Base-by-base conservation (phyloP, 495 filamentous ascomycete genomes). In the Glarea lozoyensis region DNA sequence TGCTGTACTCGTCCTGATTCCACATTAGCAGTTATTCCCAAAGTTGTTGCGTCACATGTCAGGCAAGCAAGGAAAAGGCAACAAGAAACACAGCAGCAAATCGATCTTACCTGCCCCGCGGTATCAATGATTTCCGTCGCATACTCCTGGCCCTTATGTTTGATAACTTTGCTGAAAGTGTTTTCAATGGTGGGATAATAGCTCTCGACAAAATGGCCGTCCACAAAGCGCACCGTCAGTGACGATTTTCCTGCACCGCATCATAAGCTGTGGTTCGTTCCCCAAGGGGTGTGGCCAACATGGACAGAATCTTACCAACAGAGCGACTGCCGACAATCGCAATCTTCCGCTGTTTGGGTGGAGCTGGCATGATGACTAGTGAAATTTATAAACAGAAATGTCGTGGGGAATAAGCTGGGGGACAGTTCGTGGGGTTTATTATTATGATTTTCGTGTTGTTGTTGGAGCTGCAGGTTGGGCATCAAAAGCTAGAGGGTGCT, bases 181-280 rank as follows among this genome's bases (percentile, higher is more conserved):
- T 97, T 99, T 67, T 97, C 92, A 54, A 99, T 96, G 18, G 92
- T 99, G 17, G 92, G 92, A 66, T 97, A 99, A 64, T 99, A 99
- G 62, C 83, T 89, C 61, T 97, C 93, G 54, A 97, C 90, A 54
- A 99, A 99, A 65, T 94, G 88, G 55, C 87, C 86, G 60, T 97
- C 92, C 58, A 96, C 90, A 61, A 92, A 97, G 60, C 88, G 93
- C 17, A 97, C 93, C 4, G 93, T 94, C 45, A 99, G 81, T 30
- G 92, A 97, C 12, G 87, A 94, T 73, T 99, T 99, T 59, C 92
- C 92, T 98, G 53, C 22, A n/a, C 21, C 25, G 25, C n/a, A 29
- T 7, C 25, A 37, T 10, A 21, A 37, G 22, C 17, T 20, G 10
- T 11, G 19, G 35, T 20, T 16, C 17, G 4, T 41, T 27, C 6